These are phyloP conservation scores for Thalia dealbata DNA, from an alignment of 176 grass and related monocot genomes.

Conservation along the genomic window DNA sequence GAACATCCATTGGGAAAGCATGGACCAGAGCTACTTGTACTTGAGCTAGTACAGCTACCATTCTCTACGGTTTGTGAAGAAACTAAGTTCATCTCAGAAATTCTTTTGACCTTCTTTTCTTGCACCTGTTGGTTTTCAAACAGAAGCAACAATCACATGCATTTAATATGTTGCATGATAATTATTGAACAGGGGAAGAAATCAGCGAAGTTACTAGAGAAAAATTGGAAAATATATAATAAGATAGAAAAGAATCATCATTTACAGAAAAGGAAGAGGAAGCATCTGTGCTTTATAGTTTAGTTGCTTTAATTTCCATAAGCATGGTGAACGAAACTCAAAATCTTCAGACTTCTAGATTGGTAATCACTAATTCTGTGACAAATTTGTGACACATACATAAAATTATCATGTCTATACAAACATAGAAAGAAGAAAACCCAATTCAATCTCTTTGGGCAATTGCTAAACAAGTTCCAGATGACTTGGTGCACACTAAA, in stretches of 20 bases:
- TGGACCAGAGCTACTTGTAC: constrained; percentile 16
- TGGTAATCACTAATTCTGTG: too few species aligned
- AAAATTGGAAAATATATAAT: too few species aligned
- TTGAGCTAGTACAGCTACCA: constrained; percentile 35
- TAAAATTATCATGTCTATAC: too few species aligned
- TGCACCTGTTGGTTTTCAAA: constrained; percentile 52
- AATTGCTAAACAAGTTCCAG: too few species aligned
- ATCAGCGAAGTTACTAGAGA: background rate
- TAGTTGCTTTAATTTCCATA: background rate
- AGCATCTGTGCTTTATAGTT: background rate
- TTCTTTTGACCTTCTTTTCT: constrained; percentile 96
- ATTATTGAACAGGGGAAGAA: constrained; percentile 4
- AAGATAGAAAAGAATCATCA: background rate
- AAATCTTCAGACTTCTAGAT: background rate
- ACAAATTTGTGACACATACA: too few species aligned
- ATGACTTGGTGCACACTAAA: too few species aligned
- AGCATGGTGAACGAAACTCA: background rate
- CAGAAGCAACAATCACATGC: constrained; percentile 17
- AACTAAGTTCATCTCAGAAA: constrained; percentile 68
- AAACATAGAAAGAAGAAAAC: too few species aligned
- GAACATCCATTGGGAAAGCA: constrained; percentile 43
- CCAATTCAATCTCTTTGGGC: too few species aligned
- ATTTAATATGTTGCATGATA: background rate
- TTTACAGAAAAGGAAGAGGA: background rate
- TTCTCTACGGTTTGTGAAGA: constrained; percentile 48